Conservation (phyloP, 2,329 filamentous ascomycete genomes). For the Blumeriella jaapii region DNA sequence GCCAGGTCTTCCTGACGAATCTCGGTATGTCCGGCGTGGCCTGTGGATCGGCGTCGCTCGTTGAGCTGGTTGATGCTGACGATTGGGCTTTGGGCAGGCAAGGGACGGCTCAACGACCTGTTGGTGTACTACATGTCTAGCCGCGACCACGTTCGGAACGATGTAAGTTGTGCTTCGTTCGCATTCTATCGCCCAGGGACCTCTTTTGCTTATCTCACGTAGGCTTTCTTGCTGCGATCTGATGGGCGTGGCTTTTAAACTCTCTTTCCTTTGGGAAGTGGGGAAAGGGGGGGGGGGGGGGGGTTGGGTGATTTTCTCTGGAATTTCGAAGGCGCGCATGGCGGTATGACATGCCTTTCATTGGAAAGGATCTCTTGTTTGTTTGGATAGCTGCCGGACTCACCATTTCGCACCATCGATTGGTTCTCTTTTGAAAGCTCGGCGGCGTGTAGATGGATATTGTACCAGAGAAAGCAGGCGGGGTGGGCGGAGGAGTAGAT, state of each 20-base stretch:
- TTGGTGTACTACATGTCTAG: constrained; percentile 1
- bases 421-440: too few relatives aligned
- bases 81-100: constrained; percentile 1
- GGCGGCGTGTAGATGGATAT: too few relatives aligned
- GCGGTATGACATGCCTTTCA: too few relatives aligned
- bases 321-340: too few relatives aligned
- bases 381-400: too few relatives aligned
- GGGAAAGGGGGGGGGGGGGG: too few relatives aligned
- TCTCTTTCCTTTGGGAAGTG: background rate
- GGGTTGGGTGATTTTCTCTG: too few relatives aligned
- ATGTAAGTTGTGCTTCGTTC: constrained; percentile 8
- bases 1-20: constrained; percentile 5
- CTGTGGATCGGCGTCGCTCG: background rate
- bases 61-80: background rate
- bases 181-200: background rate
- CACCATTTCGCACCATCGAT: too few relatives aligned
- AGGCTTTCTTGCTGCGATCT: constrained; percentile 9
- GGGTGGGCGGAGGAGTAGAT: too few relatives aligned
- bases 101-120: constrained; percentile 9
- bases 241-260: constrained; percentile 8
- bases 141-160: constrained; percentile 10
- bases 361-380: too few relatives aligned
- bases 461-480: too few relatives aligned
- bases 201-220: background rate
- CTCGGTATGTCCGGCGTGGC: constrained; percentile 8